Conservation (phyloP, 345 rosid species). For the Mercurialis annua region DNA sequence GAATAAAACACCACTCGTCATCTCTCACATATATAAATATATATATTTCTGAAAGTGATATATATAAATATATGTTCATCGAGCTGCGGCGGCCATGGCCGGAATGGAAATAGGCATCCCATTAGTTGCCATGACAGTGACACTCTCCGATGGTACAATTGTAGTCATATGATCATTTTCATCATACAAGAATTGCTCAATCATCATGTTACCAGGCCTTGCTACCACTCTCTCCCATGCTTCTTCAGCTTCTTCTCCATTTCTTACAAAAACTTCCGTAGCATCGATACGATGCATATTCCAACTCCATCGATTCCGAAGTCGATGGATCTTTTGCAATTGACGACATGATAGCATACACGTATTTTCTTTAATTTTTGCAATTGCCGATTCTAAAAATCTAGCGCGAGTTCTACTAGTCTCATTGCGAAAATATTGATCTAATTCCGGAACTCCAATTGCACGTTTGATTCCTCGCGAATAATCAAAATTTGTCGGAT, state of each 20-base stretch:
- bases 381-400: constrained; percentile 47
- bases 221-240: constrained; percentile 65
- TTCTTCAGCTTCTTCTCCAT: constrained; percentile 52
- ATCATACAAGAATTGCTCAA: constrained; percentile 44
- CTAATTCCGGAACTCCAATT: constrained; percentile 77
- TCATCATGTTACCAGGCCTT: constrained; percentile 48
- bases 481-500: constrained; percentile 45
- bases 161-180: constrained; percentile 32
- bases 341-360: constrained; percentile 53
- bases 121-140: background rate
- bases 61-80: constrained; percentile 10
- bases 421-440: constrained; percentile 46
- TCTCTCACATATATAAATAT: no score
- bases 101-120: constrained; percentile 28
- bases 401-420: constrained; percentile 24
- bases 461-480: constrained; percentile 65
- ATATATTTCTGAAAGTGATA: no score
- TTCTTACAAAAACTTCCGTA: constrained; percentile 55
- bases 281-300: constrained; percentile 76
- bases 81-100: constrained; percentile 46
- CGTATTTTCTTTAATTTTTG: constrained; percentile 58
- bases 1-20: background rate
- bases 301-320: constrained; percentile 51
- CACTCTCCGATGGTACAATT: constrained; percentile 26
- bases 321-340: constrained; percentile 52